phyloP scores from a whole-genome alignment of 2,329 filamentous ascomycete species.

The Xylaria sp. region DNA sequence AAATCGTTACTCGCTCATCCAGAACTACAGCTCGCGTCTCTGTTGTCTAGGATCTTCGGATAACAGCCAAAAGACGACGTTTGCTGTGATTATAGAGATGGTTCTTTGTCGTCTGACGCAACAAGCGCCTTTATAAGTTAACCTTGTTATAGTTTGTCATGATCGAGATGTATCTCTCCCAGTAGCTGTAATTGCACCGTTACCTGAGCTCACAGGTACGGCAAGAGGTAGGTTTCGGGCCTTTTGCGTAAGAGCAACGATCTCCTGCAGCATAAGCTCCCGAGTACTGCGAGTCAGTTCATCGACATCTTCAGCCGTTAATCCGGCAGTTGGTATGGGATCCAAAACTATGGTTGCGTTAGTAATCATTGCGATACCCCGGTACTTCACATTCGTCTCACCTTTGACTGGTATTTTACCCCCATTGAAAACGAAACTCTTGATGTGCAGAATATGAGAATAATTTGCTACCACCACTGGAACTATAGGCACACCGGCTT shows the following conservation, averaged over 20 bases:
- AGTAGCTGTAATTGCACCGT: constrained; percentile 49
- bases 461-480: constrained; percentile 86
- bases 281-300: constrained; percentile 73
- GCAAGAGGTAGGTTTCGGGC: constrained; percentile 55
- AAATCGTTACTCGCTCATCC: constrained; percentile 19
- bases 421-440: constrained; percentile 71
- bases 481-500: constrained; percentile 92
- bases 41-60: background rate
- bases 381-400: constrained; percentile 50
- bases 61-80: background rate
- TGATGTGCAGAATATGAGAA: constrained; percentile 74
- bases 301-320: constrained; percentile 82
- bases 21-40: background rate
- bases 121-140: background rate
- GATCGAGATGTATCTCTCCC: constrained; percentile 44
- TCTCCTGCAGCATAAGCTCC: constrained; percentile 78
- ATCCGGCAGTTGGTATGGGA: constrained; percentile 79
- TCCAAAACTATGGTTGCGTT: constrained; percentile 69
- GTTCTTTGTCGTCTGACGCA: background rate
- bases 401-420: constrained; percentile 81
- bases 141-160: constrained; percentile 7
- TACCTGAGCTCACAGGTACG: constrained; percentile 40
- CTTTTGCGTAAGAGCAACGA: constrained; percentile 64
- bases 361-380: constrained; percentile 16
- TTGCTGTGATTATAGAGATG: background rate